These are phyloP conservation scores for Thyridium curvatum DNA, from an alignment of 2,329 filamentous ascomycete genomes.

Conservation along the genomic window DNA sequence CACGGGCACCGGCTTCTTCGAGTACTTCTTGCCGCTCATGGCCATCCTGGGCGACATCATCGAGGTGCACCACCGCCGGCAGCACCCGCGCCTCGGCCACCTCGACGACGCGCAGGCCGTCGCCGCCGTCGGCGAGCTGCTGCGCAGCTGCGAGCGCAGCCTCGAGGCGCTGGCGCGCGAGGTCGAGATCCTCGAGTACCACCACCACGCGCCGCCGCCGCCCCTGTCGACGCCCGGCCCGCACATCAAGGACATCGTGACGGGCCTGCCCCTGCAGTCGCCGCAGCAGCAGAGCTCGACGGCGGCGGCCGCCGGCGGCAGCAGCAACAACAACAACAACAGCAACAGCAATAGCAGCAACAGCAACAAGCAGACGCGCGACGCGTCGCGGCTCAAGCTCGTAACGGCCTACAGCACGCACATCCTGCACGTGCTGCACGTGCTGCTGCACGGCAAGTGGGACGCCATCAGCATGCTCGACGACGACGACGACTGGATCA, in stretches of 20 bases:
- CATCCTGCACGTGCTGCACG: conserved; percentile 40
- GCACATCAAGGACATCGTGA: conserved; percentile 15
- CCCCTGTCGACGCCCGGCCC: conserved; percentile 3
- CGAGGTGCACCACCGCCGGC: conserved; percentile 34
- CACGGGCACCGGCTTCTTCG: conserved; percentile 38
- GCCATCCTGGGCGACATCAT: conserved; percentile 42
- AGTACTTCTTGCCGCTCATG: conserved; percentile 44
- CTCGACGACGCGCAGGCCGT: conserved; percentile 26
- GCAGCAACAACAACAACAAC: conserved; percentile 6
- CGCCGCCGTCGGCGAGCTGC: conserved; percentile 24
- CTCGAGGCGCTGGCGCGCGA: conserved; percentile 22
- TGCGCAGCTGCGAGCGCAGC: conserved; percentile 31
- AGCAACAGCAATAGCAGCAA: not conserved
- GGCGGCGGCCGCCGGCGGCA: not conserved
- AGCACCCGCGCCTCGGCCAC: conserved; percentile 33
- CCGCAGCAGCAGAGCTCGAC: not conserved
- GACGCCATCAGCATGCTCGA: conserved; percentile 43
- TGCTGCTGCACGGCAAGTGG: conserved; percentile 42
- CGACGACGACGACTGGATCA: conserved; percentile 41
- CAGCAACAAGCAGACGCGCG: conserved; percentile 5
- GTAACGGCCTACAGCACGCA: conserved; percentile 41
- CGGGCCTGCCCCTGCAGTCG: conserved; percentile 3
- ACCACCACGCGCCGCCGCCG: conserved; percentile 2
- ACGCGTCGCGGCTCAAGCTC: conserved; percentile 26
- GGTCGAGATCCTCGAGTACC: conserved; percentile 5